These are phyloP conservation scores for Apiotrichum laibachii DNA, from an alignment of 1,284 basidiomycete genomes.

Conservation along the genomic window DNA sequence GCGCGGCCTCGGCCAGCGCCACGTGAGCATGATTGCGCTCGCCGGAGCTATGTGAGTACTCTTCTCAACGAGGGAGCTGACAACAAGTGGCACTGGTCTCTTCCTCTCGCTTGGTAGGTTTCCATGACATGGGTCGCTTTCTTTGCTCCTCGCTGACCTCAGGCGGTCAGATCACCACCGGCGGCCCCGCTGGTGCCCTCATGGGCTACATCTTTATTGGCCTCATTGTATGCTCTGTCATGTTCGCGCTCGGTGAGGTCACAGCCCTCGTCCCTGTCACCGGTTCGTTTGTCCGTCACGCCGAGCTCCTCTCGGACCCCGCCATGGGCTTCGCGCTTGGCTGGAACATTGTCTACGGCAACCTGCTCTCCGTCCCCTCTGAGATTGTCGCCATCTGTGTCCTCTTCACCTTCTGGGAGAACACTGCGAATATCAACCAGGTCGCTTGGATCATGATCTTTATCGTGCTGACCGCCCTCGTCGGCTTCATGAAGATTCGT, in stretches of 20 bases:
- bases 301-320: constrained; percentile 31
- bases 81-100: constrained; percentile 59
- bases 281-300: constrained; percentile 31
- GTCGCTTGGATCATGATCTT: constrained; percentile 23
- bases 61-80: constrained; percentile 2
- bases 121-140: no score
- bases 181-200: constrained; percentile 49
- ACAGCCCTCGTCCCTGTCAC: constrained; percentile 27
- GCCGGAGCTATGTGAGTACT: constrained; percentile 17
- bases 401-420: constrained; percentile 27
- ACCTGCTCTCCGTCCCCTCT: constrained; percentile 28
- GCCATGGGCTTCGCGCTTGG: constrained; percentile 36
- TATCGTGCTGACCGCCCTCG: constrained; percentile 18
- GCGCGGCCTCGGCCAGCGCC: constrained; percentile 29
- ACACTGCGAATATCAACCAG: constrained; percentile 13
- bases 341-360: constrained; percentile 35
- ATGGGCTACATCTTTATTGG: constrained; percentile 25
- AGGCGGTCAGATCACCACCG: constrained; percentile 32
- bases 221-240: constrained; percentile 29
- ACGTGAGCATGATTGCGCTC: constrained; percentile 37
- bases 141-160: no score
- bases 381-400: constrained; percentile 30
- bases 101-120: constrained; percentile 71
- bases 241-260: constrained; percentile 32
- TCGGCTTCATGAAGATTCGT: constrained; percentile 22